phyloP scores from a whole-genome alignment of 129 eudicot species.

The Oenanthe sinensis region DNA sequence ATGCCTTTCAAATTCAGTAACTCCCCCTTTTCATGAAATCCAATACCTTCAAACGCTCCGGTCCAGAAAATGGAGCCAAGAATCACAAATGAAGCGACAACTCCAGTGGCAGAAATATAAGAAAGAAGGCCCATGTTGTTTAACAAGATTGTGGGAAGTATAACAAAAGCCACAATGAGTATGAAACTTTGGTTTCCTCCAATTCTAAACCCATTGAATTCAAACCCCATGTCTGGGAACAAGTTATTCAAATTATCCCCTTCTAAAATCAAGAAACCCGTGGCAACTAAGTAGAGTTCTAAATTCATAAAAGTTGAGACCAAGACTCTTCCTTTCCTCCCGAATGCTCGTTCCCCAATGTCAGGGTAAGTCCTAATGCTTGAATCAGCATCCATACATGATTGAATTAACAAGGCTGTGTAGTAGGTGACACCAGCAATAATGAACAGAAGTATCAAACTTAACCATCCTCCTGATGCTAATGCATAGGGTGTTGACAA shows the following conservation, averaged over 20 bases:
- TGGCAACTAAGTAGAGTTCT: constrained; percentile 37
- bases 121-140: constrained; percentile 27
- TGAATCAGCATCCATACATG: constrained; percentile 38
- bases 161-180: constrained; percentile 14
- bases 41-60: constrained; percentile 23
- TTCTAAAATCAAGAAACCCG: constrained; percentile 32
- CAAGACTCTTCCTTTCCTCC: constrained; percentile 21
- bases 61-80: constrained; percentile 27
- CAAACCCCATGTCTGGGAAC: constrained; percentile 20
- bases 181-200: constrained; percentile 24
- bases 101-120: constrained; percentile 30
- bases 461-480: constrained; percentile 56
- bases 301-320: constrained; percentile 26
- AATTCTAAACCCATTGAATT: constrained; percentile 14
- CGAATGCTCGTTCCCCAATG: constrained; percentile 34
- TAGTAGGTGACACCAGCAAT: constrained; percentile 28
- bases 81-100: constrained; percentile 25
- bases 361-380: constrained; percentile 32
- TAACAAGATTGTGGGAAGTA: constrained; percentile 34
- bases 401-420: constrained; percentile 33
- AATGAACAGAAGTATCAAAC: constrained; percentile 28
- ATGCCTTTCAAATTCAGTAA: constrained; percentile 21
- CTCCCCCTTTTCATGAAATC: constrained; percentile 27
- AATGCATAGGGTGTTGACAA: constrained; percentile 45
- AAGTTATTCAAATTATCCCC: constrained; percentile 28